phyloP scores from a whole-genome alignment of 768 basidiomycete species.

The Panaeolus cyanescens region DNA sequence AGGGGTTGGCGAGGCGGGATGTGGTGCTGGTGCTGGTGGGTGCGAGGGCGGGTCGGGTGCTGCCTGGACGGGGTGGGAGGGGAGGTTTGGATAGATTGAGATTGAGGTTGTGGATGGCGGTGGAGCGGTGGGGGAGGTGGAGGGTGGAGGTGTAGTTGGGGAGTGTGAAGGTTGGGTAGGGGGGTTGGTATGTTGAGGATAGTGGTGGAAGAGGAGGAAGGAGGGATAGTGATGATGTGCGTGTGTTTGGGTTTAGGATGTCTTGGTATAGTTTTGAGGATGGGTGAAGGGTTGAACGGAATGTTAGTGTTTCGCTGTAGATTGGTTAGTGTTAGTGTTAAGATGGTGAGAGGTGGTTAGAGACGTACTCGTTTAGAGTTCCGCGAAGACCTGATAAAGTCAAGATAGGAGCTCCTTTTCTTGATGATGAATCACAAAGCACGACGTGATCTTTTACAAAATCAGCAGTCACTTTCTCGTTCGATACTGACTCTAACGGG shows the following conservation, averaged over 20 bases:
- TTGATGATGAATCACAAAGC: constrained; percentile 56
- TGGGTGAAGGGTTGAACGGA: constrained; percentile 45
- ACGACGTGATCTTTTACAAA: constrained; percentile 85
- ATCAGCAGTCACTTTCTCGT: constrained; percentile 65
- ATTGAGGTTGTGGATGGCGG: constrained; percentile 14
- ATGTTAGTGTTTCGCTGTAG: constrained; percentile 39
- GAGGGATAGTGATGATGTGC: constrained; percentile 32
- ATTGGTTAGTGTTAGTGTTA: constrained; percentile 5
- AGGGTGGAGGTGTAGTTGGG: constrained; percentile 45
- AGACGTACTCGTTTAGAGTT: constrained; percentile 56
- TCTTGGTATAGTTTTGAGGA: constrained; percentile 42
- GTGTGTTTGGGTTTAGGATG: constrained; percentile 33
- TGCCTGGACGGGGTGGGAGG: constrained; percentile 39
- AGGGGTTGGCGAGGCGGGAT: constrained; percentile 66
- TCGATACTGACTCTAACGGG: constrained; percentile 60
- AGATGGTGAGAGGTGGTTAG: not conserved
- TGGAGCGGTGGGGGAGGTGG: constrained; percentile 50
- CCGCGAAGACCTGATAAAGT: constrained; percentile 88
- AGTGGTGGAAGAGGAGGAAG: constrained; percentile 56
- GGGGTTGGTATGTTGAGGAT: constrained; percentile 25
- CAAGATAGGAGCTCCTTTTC: constrained; percentile 55
- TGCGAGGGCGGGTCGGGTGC: constrained; percentile 16
- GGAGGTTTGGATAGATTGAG: constrained; percentile 41
- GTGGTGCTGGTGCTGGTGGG: constrained; percentile 16
- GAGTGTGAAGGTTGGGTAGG: constrained; percentile 52